Evolutionary conservation across 2,329 filamentous ascomycete genomes (phyloP), one percentile per base, ranked within the genome.

Genomic region (Aspergillus hiratsukae): DNA sequence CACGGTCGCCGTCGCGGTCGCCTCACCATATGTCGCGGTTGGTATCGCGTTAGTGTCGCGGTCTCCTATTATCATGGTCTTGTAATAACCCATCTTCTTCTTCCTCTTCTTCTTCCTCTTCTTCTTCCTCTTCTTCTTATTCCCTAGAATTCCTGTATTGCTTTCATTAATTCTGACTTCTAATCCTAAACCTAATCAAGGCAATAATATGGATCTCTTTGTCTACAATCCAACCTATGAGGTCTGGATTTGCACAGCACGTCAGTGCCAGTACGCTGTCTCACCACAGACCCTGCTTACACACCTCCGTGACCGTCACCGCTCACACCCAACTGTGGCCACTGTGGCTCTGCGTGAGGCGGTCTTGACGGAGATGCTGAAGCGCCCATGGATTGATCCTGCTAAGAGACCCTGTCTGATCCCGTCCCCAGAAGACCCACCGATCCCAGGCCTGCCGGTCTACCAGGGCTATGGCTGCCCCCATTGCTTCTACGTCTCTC

Each of bases 201-300:
- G 7, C 6, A 1, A 28, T 28, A 28, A 28, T 61, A 53, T 61
- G 55, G 45, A 54, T 19, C 45, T 54, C 4, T 54, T 54, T 28
- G 6, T 40, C 11, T 49, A 54, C 21, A 23, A 49, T 23, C 3
- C 27, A 7, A 17, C 17, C 7, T 54, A 48, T 49, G 17, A 17
- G 14, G n/a, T 54, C 5, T 54, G 31, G 45, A 54, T 54, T 48
- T 54, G 46, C n/a, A 50, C 27, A 28, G 21, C 31, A 1, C 45
- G 27, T 8, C 7, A 28, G 27, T 54, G 25, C 21, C 35, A 54
- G 31, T 54, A 50, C 29, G 25, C 46, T 8, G 23, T 54, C 21
- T 21, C 6, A 3, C 46, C 25, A 6, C 8, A 29, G 35, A 3
- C 21, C 29, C 52, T 54, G 8, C 17, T 41, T 2, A 9, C 2